Evolutionary conservation across 2,329 filamentous ascomycete genomes (phyloP), one percentile per base, ranked within the genome.

Genomic region (Verticillium dahliae): DNA sequence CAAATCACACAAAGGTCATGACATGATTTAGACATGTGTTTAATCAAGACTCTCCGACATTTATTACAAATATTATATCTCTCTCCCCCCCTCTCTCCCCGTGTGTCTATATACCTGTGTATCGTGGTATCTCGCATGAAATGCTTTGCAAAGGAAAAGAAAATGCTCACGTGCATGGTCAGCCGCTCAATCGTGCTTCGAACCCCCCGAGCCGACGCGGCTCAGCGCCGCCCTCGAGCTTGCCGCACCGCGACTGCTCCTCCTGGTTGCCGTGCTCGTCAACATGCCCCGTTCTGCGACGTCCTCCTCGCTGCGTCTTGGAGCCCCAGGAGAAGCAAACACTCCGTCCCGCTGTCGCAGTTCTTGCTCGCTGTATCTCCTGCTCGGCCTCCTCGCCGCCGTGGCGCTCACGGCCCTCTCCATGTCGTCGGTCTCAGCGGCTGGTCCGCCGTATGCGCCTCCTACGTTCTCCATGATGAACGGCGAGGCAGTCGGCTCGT

Each of bases 391-490:
- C 62, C 67, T 18, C 60, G 60, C 50, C 27, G 33, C 59, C 41
- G 33, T 38, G 57, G 58, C 11, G 50, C 57, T 50, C 22, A 57
- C 56, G 45, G 60, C 54, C 31, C 58, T 60, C 7, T 64, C 62
- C 1, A 60, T 62, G 39, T 64, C 65, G 10, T 60, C 58, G 18
- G 18, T 22, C 57, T 61, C 69, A 6, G 67, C 68, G 2, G 63
- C 66, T 10, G 58, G 73, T 39, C 75, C 73, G 0, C 82, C 85
- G 70, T 85, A 85, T 15, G 79, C 76, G 0, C 88, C 89, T 13
- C 89, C 88, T 6, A 89, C 87, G 62, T 86, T 88, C 73, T 91
- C 88, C 87, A 92, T 91, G 0, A 85, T 91, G 62, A 91, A 91
- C 9, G 84, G 80, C 61, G 87, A 90, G 1, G 90, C 90, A 0